phyloP scores from a whole-genome alignment of 2,329 filamentous ascomycete genomes.

The Talaromyces pinophilus region DNA sequence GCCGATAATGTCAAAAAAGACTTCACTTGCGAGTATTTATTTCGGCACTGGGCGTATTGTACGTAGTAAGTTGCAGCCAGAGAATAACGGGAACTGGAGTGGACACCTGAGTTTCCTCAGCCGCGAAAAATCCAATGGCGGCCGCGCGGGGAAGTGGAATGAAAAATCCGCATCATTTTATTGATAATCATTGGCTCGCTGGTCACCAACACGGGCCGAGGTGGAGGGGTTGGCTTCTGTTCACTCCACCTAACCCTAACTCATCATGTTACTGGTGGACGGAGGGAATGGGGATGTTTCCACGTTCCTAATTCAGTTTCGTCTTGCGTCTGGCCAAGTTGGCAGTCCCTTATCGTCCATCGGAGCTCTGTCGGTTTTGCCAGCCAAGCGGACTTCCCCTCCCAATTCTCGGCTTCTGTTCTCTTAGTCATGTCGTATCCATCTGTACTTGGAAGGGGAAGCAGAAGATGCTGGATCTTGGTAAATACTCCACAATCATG shows the following conservation, averaged over 20 bases:
- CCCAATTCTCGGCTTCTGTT: not conserved
- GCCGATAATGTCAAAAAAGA: not conserved
- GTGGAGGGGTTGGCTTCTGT: not conserved
- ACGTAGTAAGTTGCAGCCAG: not conserved
- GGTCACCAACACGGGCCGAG: conserved; percentile 2
- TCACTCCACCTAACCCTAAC: conserved; percentile 5
- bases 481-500: not conserved
- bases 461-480: not conserved
- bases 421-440: not conserved
- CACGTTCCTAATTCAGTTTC: not conserved
- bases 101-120: conserved; percentile 5
- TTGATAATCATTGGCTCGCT: not conserved
- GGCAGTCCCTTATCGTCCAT: not conserved
- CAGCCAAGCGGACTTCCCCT: not conserved
- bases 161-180: not conserved
- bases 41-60: not conserved
- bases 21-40: not conserved
- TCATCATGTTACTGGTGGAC: not conserved
- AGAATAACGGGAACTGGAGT: conserved; percentile 1
- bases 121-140: not conserved
- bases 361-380: not conserved
- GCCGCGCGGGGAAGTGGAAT: not conserved
- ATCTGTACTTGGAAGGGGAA: not conserved
- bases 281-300: not conserved
- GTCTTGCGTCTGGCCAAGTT: not conserved